These are phyloP conservation scores for Populus simonii DNA, from an alignment of 345 rosid species.

Conservation along the genomic window DNA sequence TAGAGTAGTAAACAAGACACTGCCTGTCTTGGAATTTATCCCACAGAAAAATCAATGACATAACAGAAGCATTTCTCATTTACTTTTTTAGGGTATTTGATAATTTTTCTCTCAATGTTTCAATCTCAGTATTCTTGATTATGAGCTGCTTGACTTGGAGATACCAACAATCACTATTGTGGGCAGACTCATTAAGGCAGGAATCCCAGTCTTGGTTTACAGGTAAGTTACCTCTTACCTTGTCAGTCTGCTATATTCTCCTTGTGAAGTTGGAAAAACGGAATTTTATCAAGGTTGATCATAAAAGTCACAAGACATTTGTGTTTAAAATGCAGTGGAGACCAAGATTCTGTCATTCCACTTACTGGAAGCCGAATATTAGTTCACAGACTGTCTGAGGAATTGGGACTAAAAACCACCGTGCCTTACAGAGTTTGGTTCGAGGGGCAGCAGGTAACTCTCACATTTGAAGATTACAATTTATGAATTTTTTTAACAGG, in stretches of 20 bases:
- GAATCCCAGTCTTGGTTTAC: constrained; percentile 79
- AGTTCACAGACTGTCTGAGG: constrained; percentile 50
- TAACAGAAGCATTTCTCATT: neutral
- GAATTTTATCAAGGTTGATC: neutral
- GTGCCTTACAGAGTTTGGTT: constrained; percentile 38
- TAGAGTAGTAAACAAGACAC: neutral
- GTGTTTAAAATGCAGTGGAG: constrained; percentile 51
- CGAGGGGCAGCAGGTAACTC: constrained; percentile 28
- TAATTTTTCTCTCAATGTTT: neutral
- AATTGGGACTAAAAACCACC: constrained; percentile 23
- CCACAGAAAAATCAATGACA: neutral
- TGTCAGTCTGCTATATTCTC: constrained; percentile 5
- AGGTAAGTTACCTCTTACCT: constrained; percentile 42
- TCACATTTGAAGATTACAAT: neutral
- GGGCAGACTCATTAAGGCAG: constrained; percentile 59
- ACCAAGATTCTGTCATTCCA: constrained; percentile 27
- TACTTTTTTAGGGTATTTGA: neutral
- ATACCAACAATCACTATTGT: constrained; percentile 69
- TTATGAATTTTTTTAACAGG: neutral
- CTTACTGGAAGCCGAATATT: constrained; percentile 72
- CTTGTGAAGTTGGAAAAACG: neutral
- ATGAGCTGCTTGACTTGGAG: constrained; percentile 73
- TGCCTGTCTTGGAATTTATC: neutral
- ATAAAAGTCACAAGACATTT: neutral
- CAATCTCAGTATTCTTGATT: constrained; percentile 65